Evolutionary conservation across 805 yeast genomes (phyloP), one percentile per base, ranked within the genome.

Genomic region (Ogataea methanolica): DNA sequence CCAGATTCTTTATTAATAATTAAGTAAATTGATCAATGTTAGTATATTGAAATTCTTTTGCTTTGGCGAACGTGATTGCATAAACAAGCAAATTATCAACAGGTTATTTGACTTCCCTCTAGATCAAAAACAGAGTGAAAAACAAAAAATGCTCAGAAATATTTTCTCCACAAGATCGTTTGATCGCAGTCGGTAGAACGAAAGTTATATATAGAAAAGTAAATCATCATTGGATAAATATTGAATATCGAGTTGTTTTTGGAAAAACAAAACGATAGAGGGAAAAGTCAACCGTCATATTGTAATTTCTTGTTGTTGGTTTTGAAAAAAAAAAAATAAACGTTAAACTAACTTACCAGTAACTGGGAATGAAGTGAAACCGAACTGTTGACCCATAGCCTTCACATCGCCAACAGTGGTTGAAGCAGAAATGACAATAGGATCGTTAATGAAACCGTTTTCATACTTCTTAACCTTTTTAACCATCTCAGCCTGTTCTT

Each of bases 131-230:
- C 12, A 26, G 9, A 9, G 9, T 26, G 11, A 26, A 26, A 26
- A 26, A 26, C 11, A 26, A 26, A 6, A 6, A 35, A n/a, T 21
- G 16, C 45, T 57, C 79, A 75, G 82, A 61, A 62, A 58, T 66
- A 61, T 68, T 59, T 67, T 84, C 60, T 90, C 97, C 95, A 72
- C 97, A 89, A 80, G 96, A 87, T 90, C 94, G 96, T 85, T 83
- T 83, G 94, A 87, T 85, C 96, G 63, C 68, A 71, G 66, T 85
- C 97, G 96, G 98, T 85, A 92, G 99, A 92, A 92, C 98, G 99
- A 92, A 92, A 92, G 98, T 92, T 90, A 88, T 76, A 68, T 66
- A 68, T 51, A 60, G 59, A 62, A 56, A 39, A 39, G 29, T 39
- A 64, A 64, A 76, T 82, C 86, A 82, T 82, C 88, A 82, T 66